Evolutionary conservation across 1,284 basidiomycete species (phyloP), one percentile per base, ranked within the genome.

Genomic region (Rhizoctonia solani): DNA sequence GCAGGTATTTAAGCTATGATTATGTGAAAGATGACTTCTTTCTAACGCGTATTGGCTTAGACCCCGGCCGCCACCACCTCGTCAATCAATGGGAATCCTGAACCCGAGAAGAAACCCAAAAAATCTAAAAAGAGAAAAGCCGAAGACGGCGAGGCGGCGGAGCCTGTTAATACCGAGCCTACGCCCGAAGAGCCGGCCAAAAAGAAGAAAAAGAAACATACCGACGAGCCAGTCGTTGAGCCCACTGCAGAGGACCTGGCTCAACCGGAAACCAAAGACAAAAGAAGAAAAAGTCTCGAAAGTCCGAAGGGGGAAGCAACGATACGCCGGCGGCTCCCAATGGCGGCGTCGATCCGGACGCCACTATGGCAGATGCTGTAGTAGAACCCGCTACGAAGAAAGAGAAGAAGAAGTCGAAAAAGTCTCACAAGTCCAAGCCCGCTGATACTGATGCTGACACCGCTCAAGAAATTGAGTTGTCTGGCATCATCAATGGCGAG

Each of bases 111-210:
- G 29, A 74, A 61, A 69, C 55, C 61, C 69, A 77, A 72, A 52
- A 66, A 66, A 44, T 49, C 69, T 3, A 76, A 77, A 55, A 76
- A 76, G 69, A 75, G 75, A 54, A 74, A 76, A 69, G 76, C 78
- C 67, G 75, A 52, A 69, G 75, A 59, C 69, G 13, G 34, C 32
- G 56, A 34, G 19, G 21, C 39, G 13, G 27, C 42, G 16, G 47
- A 46, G 34, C 46, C 19, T 27, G 39, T 32, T 11, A 9, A 34
- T 23, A 70, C 21, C 30, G 46, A 25, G 16, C 21, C 54, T 41
- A 27, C 53, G 46, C 32, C 16, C 23, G 56, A 9, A 11, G 66
- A 74, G 34, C 72, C 72, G 21, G 67, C 68, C 8, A 75, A 75
- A 67, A 74, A 75, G 59, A 77, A 75, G 65, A 69, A 63, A 21